phyloP scores from a whole-genome alignment of 768 basidiomycete genomes.

The Tylopilus cervinicoccineus region DNA sequence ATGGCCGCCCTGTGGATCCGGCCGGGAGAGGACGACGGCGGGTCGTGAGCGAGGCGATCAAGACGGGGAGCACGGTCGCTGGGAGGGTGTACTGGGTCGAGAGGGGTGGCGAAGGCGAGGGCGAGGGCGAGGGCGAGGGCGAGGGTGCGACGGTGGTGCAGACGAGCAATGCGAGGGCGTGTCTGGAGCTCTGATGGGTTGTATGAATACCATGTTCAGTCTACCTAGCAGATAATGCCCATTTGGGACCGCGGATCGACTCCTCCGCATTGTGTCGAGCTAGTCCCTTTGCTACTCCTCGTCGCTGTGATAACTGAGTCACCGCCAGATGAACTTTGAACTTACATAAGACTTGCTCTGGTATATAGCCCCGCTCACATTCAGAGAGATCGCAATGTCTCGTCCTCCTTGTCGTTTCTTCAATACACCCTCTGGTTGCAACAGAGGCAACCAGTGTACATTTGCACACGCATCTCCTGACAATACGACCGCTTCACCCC shows the following conservation, averaged over 20 bases:
- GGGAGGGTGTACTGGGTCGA: conserved; percentile 21
- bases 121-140: not conserved
- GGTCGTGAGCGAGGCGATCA: conserved; percentile 8
- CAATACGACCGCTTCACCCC: not conserved
- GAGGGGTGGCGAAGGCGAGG: not conserved
- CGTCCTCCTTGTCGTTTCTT: conserved; percentile 38
- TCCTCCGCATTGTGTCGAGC: too few species aligned
- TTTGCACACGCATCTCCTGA: conserved; percentile 29
- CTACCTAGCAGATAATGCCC: too few species aligned
- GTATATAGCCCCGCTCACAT: too few species aligned
- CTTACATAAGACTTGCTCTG: conserved; percentile 4
- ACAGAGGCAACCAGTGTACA: conserved; percentile 37
- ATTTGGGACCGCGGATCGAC: too few species aligned
- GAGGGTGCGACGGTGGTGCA: conserved; percentile 8
- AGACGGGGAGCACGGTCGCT: not conserved
- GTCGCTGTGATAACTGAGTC: too few species aligned
- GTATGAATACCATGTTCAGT: too few species aligned
- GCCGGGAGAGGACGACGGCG: conserved; percentile 31
- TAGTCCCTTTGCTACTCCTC: too few species aligned
- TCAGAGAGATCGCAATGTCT: conserved; percentile 15
- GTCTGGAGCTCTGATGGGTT: conserved; percentile 12
- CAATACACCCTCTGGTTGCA: conserved; percentile 44
- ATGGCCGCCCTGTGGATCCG: conserved; percentile 25
- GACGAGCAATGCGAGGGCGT: conserved; percentile 23
- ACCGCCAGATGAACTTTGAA: too few species aligned